phyloP scores from a whole-genome alignment of 1,139 yeast genomes.

The Geotrichum histeridarum region DNA sequence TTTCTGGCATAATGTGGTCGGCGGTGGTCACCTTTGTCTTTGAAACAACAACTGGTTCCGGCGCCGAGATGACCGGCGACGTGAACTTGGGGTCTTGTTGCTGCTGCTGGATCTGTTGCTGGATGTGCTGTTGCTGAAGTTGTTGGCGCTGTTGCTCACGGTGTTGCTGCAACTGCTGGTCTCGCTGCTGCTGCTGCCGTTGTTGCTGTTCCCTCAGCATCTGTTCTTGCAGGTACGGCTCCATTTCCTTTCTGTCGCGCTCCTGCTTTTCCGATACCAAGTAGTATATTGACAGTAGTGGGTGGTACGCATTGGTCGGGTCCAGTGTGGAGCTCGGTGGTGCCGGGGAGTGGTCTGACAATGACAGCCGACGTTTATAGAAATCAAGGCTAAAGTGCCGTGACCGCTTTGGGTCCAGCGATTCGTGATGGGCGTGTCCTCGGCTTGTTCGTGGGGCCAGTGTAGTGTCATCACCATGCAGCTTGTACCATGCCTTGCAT shows the following conservation, averaged over 20 bases:
- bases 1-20: slow-evolving; percentile 5
- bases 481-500: slow-evolving; percentile 56
- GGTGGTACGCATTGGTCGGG: slow-evolving; percentile 89
- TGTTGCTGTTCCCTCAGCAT: slow-evolving; percentile 17
- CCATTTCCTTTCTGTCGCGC: slow-evolving; percentile 48
- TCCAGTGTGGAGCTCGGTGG: slow-evolving; percentile 41
- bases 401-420: slow-evolving; percentile 11
- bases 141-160: background rate
- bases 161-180: background rate
- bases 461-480: slow-evolving; percentile 22
- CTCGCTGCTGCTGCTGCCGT: slow-evolving; percentile 12
- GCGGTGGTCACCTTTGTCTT: slow-evolving; percentile 28
- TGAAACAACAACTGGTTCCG: slow-evolving; percentile 23
- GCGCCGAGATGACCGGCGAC: slow-evolving; percentile 19
- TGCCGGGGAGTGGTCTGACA: slow-evolving; percentile 5
- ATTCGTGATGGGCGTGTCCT: background rate
- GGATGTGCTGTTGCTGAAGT: background rate
- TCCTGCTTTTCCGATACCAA: slow-evolving; percentile 79
- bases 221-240: slow-evolving; percentile 23
- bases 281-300: slow-evolving; percentile 78
- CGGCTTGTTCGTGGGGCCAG: background rate
- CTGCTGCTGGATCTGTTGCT: background rate
- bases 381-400: slow-evolving; percentile 29
- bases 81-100: background rate
- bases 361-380: slow-evolving; percentile 20